These are phyloP conservation scores for Cryphonectria naterciae DNA, from an alignment of 2,329 filamentous ascomycete genomes.

Conservation along the genomic window DNA sequence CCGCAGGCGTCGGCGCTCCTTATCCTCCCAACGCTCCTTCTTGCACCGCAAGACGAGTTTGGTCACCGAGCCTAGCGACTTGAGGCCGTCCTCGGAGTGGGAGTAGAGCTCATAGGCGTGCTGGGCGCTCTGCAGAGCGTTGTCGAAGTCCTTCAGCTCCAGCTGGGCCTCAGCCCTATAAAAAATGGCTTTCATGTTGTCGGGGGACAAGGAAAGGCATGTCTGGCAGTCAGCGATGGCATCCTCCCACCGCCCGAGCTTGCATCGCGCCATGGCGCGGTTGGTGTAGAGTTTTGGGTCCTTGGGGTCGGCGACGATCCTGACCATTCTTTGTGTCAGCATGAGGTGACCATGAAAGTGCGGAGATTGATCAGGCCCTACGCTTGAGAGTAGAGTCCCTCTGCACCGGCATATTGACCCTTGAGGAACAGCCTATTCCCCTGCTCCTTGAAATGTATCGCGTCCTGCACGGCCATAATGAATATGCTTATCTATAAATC, in stretches of 20 bases:
- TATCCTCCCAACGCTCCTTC: slow-evolving; percentile 81
- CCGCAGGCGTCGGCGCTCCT: slow-evolving; percentile 65
- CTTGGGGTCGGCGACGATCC: slow-evolving; percentile 75
- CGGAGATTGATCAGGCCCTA: slow-evolving; percentile 43
- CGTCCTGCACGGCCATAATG: slow-evolving; percentile 35
- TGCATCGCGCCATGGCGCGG: slow-evolving; percentile 80
- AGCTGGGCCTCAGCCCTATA: slow-evolving; percentile 84
- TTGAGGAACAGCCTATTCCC: slow-evolving; percentile 69
- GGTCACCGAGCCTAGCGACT: slow-evolving; percentile 72
- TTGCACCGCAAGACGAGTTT: slow-evolving; percentile 77
- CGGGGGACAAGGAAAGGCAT: slow-evolving; percentile 69
- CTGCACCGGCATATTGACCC: slow-evolving; percentile 68
- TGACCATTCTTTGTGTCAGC: slow-evolving; percentile 38
- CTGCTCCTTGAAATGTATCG: slow-evolving; percentile 54
- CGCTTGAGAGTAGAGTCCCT: slow-evolving; percentile 74
- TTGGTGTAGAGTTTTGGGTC: slow-evolving; percentile 88
- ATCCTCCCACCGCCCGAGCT: slow-evolving; percentile 72
- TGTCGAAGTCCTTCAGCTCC: slow-evolving; percentile 70
- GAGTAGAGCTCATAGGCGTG: slow-evolving; percentile 75
- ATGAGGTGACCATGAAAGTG: not conserved
- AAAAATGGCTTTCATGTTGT: slow-evolving; percentile 80
- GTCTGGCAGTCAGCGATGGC: slow-evolving; percentile 78
- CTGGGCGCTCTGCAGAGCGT: slow-evolving; percentile 71
- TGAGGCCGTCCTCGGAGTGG: slow-evolving; percentile 56
- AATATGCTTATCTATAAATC: not conserved